Base-by-base conservation (phyloP, 208 protist species). In the Wallacemonas sp. region DNA sequence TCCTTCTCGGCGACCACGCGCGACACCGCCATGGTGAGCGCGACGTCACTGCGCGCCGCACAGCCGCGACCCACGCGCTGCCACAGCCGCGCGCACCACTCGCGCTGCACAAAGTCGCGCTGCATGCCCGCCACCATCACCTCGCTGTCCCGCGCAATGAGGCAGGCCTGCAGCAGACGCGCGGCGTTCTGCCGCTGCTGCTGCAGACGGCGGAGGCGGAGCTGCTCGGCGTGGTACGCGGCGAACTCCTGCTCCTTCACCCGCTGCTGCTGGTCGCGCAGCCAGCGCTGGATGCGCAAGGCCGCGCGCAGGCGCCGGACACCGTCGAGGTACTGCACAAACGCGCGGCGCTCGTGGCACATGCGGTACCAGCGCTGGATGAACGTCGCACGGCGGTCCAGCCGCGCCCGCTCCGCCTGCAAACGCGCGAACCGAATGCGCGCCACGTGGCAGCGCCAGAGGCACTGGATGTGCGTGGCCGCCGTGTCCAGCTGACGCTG, bases 341-440 rank as follows among this genome's bases (percentile, higher is more conserved):
- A 96, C 55, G 67, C 72, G 42, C 72, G 65, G 12, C 87, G 87
- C 46, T 70, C 16, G 26, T 76, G 67, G 42, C 77, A 72, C 67
- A 80, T 93, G 38, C 54, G 70, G 66, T 91, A 92, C 83, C 83
- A 92, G 8, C 81, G 61, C 66, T 91, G 79, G 38, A 96, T 81
- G 23, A 68, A 64, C 25, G 55, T 76, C 22, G 77, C 85, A 20
- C 71, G 79, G 61, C 84, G 72, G 49, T 79, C 48, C 31, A 65
- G 64, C 22, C 81, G 65, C 41, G 77, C 72, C 26, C 72, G 65
- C 59, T 92, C 87, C 23, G 87, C 87, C 57, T 77, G 74, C 23
- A 92, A 67, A n/a, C 86, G 87, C 64, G 76, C 85, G 20, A 70
- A 67, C 16, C 55, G 77, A 50, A 89, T 84, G 18, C 66, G 52